Base-by-base conservation (phyloP, 257 asterid species). In the Nemophila menziesii region DNA sequence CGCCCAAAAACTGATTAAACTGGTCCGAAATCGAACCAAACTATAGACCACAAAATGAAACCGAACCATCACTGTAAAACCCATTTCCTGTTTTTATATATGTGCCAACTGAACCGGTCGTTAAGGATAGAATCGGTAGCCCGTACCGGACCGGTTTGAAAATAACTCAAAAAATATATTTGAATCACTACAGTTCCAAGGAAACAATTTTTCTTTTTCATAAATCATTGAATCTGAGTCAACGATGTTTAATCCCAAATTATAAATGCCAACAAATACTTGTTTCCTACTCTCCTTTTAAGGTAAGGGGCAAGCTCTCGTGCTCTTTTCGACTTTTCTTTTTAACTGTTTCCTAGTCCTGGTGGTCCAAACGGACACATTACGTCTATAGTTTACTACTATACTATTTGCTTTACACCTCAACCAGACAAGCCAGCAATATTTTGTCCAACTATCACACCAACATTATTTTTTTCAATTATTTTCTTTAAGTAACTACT, bases 221-320 rank as follows among this genome's bases (percentile, higher is more conserved):
- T 29, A 19, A 11, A 39, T 15, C 46, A 9, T 39, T 56, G 47
- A 55, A 63, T 60, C 66, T 51, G 64, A 60, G 84, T 71, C 84
- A 68, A 71, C 71, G 77, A 75, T 75, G 33, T n/a, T n/a, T n/a
- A n/a, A n/a, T n/a, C 67, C 67, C 41, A 55, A 56, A 36, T 58
- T 64, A 68, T 51, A 34, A 59, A 69, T 62, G 69, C 62, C 69
- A 73, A 68, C 73, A 61, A 58, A 60, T 51, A 42, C 64, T 63
- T 60, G 54, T 39, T 49, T 58, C 54, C 54, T 38, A 62, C 63
- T 61, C 61, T 49, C 62, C 63, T 58, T 65, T 62, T 61, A 51
- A 64, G 65, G 70, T 44, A 33, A 48, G 64, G 36, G 2, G 55
- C 65, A 63, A 56, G 39, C 72, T 57, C 77, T 64, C 68, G 47